Percentiles rank a stretch among this genome's conserved stretches.
phyloP scores from a whole-genome alignment of 2,329 filamentous ascomycete species.

The Aspergillus sergii region DNA sequence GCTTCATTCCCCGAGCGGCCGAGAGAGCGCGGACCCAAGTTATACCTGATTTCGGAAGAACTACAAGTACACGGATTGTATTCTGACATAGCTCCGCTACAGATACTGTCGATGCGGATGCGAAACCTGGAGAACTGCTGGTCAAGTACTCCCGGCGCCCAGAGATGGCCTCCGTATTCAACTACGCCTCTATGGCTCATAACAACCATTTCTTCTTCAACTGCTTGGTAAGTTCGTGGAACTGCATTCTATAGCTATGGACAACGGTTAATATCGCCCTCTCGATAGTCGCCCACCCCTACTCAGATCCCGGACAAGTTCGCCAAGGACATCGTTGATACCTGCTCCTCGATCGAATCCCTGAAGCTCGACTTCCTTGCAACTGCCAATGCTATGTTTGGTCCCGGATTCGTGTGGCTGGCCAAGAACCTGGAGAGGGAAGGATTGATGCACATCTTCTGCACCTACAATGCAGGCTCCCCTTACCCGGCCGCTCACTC shows the following conservation, averaged over 20 bases:
- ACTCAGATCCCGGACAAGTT: conserved; percentile 61
- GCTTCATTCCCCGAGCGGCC: conserved; percentile 26
- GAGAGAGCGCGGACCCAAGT: not conserved
- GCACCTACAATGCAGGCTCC: conserved; percentile 88
- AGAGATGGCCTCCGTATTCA: conserved; percentile 78
- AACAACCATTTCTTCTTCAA: conserved; percentile 72
- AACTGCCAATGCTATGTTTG: conserved; percentile 89
- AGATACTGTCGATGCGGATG: conserved; percentile 68
- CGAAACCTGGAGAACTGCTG: conserved; percentile 67
- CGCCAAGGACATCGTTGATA: conserved; percentile 61
- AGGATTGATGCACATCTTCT: conserved; percentile 66
- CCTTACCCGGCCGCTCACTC: conserved; percentile 85
- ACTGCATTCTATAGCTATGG: not conserved
- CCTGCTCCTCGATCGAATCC: conserved; percentile 82
- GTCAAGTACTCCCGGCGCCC: conserved; percentile 79
- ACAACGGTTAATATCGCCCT: conserved; percentile 2
- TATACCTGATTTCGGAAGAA: not conserved
- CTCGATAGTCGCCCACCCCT: conserved; percentile 41
- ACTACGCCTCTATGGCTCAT: conserved; percentile 93
- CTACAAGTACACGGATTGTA: not conserved
- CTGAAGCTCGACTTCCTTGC: conserved; percentile 77
- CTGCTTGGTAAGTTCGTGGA: conserved; percentile 40
- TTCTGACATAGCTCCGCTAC: conserved; percentile 4
- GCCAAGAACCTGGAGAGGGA: conserved; percentile 60
- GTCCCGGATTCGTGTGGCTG: conserved; percentile 95